Evolutionary conservation across 345 rosid genomes (phyloP).

Genomic region (Salix caprea): DNA sequence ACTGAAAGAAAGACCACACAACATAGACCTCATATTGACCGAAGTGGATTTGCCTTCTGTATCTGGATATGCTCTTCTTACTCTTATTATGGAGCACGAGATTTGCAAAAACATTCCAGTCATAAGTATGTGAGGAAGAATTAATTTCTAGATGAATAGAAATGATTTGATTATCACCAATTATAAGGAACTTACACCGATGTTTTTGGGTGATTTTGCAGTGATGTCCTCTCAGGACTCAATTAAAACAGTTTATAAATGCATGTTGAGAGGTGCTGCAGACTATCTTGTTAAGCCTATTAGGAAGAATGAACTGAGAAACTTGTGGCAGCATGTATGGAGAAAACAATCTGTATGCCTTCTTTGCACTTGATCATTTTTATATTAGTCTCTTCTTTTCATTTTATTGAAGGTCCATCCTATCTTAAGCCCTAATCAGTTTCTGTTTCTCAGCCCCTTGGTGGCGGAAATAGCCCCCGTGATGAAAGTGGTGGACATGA

Average conservation of each 20-base stretch:
- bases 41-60: slow-evolving; percentile 89
- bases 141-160: background rate
- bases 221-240: slow-evolving; percentile 97
- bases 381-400: background rate
- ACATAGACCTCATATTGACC: slow-evolving; percentile 72
- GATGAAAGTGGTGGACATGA: slow-evolving; percentile 70
- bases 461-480: slow-evolving; percentile 39
- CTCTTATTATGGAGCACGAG: slow-evolving; percentile 86
- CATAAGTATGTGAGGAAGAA: slow-evolving; percentile 55
- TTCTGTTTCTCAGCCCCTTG: slow-evolving; percentile 27
- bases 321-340: slow-evolving; percentile 99
- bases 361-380: background rate
- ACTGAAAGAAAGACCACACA: slow-evolving; percentile 55
- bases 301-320: slow-evolving; percentile 85
- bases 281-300: slow-evolving; percentile 95
- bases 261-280: slow-evolving; percentile 91
- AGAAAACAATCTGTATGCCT: slow-evolving; percentile 80
- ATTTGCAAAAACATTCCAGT: slow-evolving; percentile 88
- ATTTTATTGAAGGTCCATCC: background rate
- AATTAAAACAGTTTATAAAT: slow-evolving; percentile 74
- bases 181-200: background rate
- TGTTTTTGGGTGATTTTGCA: slow-evolving; percentile 31
- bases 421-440: slow-evolving; percentile 22
- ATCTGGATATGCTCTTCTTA: slow-evolving; percentile 80
- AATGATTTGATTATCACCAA: slow-evolving; percentile 2